Evolutionary conservation across 192 early-diverging fungal genomes (phyloP), one percentile per base, ranked within the genome.

Genomic region (Chytriomyces sp.): DNA sequence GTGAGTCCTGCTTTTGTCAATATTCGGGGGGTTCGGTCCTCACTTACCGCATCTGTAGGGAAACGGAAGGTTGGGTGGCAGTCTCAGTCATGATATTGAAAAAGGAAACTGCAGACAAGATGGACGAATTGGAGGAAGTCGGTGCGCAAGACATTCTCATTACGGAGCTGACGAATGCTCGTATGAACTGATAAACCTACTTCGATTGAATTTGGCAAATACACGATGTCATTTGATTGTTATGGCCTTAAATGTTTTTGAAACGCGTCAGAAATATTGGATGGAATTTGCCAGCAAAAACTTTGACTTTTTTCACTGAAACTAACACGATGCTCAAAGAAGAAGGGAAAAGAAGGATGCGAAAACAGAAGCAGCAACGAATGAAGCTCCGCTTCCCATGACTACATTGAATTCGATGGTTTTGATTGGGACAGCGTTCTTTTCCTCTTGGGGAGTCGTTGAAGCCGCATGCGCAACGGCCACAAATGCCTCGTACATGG

Each of bases 101-200:
- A 80, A 84, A 86, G 40, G 53, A 86, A 30, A 79, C 90, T 17
- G 95, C 89, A 2, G 88, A 93, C 41, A 89, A 91, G 22, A 99
- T 99, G 97, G 97, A 99, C 71, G 72, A 83, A 54, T 80, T 99
- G 65, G 86, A 90, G 75, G 87, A 82, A 14, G 84, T 93, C 61
- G 96, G 96, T 32, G 97, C 96, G 3, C 88, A 82, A 4, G 97
- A 99, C 78, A 96, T 99, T 44, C 73, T 99, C 54, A 87, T 99
- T 34, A 76, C 79, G 26, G 44, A 77, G 52, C 77, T 84, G 26
- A 68, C 75, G 39, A 84, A 84, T 53, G 59, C 59, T 5, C 58
- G 72, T 0, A 73, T 73, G 72, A 56, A 56, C 28, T 56, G 36
- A 59, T n/a, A 49, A 49, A n/a, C 22, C 17, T 22, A 22, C 44